These are phyloP conservation scores for Alnus glutinosa DNA, from an alignment of 306 rosid species.

Conservation along the genomic window DNA sequence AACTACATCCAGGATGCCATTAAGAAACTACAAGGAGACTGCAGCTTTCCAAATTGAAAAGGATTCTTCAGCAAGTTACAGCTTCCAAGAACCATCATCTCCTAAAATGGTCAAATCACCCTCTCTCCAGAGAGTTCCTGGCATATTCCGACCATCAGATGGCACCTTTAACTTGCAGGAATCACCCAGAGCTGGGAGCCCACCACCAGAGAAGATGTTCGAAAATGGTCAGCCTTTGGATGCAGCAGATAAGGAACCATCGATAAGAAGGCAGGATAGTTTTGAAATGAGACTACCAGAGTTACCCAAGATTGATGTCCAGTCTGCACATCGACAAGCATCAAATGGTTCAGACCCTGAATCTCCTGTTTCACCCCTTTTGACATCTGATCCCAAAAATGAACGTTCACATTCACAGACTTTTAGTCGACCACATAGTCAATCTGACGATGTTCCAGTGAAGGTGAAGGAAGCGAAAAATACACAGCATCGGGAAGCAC, in stretches of 20 bases:
- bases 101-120: constrained; percentile 96
- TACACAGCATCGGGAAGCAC: constrained; percentile 57
- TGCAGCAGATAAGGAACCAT: constrained; percentile 74
- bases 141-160: constrained; percentile 65
- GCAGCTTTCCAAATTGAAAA: constrained; percentile 92
- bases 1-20: constrained; percentile 77
- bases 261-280: constrained; percentile 93
- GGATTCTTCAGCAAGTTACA: constrained; percentile 86
- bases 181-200: constrained; percentile 78
- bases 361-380: constrained; percentile 93
- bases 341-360: constrained; percentile 95
- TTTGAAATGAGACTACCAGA: constrained; percentile 95
- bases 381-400: constrained; percentile 94
- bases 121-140: constrained; percentile 84
- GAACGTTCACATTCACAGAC: constrained; percentile 99
- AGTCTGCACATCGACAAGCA: constrained; percentile 60
- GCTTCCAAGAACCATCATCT: constrained; percentile 91
- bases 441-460: constrained; percentile 65
- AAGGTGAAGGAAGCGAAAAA: constrained; percentile 50
- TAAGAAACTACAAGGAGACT: constrained; percentile 82
- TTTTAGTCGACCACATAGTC: constrained; percentile 90
- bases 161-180: constrained; percentile 69
- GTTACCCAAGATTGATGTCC: constrained; percentile 93
- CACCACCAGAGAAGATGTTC: constrained; percentile 79
- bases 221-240: constrained; percentile 86